A percentile compares a stretch with the other conserved stretches of the same genome.
phyloP scores from a whole-genome alignment of 1,284 basidiomycete genomes.

The Malassezia nana region DNA sequence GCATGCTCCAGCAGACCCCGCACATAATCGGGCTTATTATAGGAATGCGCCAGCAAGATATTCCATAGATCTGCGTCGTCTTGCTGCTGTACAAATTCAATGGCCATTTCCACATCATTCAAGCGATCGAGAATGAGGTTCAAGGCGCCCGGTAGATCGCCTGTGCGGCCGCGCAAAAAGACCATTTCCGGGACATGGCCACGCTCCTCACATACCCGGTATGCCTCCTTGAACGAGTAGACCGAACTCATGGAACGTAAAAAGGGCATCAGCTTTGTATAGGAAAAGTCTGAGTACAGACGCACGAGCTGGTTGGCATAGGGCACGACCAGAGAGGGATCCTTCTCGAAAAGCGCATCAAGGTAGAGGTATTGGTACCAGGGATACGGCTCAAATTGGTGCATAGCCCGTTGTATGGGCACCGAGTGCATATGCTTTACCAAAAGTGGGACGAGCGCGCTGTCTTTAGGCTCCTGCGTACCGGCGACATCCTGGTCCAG shows the following conservation, averaged over 20 bases:
- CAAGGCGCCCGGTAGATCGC: conserved; percentile 87
- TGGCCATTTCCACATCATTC: conserved; percentile 74
- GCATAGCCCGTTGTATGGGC: conserved; percentile 74
- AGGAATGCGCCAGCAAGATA: conserved; percentile 83
- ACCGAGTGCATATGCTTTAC: conserved; percentile 94
- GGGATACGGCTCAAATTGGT: conserved; percentile 68
- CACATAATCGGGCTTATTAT: conserved; percentile 86
- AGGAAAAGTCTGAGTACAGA: conserved; percentile 81
- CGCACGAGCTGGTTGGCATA: conserved; percentile 81
- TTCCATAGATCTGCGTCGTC: conserved; percentile 97
- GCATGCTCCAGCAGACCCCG: conserved; percentile 83
- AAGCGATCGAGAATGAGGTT: conserved; percentile 89
- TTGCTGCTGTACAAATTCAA: conserved; percentile 96
- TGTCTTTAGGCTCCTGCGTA: conserved; percentile 44
- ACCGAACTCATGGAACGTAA: conserved; percentile 73
- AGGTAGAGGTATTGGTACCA: conserved; percentile 86
- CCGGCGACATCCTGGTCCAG: conserved; percentile 76
- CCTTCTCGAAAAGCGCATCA: conserved; percentile 77
- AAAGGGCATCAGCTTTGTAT: conserved; percentile 72
- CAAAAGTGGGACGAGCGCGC: conserved; percentile 69
- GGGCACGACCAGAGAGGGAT: conserved; percentile 66
- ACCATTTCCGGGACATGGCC: conserved; percentile 94
- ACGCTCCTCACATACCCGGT: conserved; percentile 67
- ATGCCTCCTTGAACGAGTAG: conserved; percentile 89
- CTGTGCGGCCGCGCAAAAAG: conserved; percentile 91